A percentile compares a stretch with the other conserved stretches of the same genome.
Conservation (phyloP, 257 asterid genomes). For the Rhazya stricta region DNA sequence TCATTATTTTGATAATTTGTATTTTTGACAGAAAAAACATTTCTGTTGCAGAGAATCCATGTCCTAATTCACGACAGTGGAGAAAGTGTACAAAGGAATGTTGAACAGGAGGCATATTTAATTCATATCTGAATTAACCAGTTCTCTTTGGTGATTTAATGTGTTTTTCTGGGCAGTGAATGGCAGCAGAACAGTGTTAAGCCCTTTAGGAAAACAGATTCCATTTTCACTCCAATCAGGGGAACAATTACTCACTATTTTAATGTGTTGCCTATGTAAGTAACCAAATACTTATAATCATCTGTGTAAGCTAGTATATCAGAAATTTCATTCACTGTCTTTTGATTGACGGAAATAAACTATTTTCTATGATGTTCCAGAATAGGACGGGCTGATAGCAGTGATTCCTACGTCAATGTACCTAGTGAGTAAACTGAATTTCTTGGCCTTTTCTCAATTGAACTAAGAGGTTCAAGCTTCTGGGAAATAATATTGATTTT, state of each 20-base stretch:
- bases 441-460: neutral
- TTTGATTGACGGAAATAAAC: constrained; percentile 17
- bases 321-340: neutral
- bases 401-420: constrained; percentile 33
- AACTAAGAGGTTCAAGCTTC: neutral
- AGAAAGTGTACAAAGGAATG: too few species aligned
- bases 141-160: constrained; percentile 12
- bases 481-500: constrained; percentile 14
- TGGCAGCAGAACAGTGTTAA: constrained; percentile 36
- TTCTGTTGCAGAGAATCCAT: too few species aligned
- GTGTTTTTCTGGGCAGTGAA: constrained; percentile 37
- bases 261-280: constrained; percentile 55
- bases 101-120: too few species aligned
- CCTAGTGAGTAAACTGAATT: constrained; percentile 35
- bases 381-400: constrained; percentile 27
- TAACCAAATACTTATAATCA: constrained; percentile 16
- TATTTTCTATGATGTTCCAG: constrained; percentile 39
- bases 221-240: constrained; percentile 30
- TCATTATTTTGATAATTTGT: neutral
- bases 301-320: neutral
- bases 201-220: constrained; percentile 34
- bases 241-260: constrained; percentile 40
- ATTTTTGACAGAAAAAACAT: too few species aligned
- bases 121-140: neutral
- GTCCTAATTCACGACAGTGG: too few species aligned